Conservation (phyloP, 345 rosid genomes). For the Kandelia obovata region DNA sequence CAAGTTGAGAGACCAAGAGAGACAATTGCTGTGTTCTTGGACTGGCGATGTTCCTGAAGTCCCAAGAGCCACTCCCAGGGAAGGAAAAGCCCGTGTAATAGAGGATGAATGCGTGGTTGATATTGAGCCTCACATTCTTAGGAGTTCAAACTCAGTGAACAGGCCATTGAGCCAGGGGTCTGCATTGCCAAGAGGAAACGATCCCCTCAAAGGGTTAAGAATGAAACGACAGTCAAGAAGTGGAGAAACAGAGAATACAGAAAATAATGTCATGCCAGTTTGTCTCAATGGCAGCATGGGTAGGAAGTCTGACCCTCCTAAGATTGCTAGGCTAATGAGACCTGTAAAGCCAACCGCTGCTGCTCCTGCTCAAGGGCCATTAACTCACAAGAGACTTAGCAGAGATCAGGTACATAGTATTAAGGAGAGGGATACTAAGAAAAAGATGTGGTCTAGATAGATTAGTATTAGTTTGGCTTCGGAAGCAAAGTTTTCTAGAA, state of each 20-base stretch:
- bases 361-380: constrained; percentile 29
- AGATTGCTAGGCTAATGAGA: constrained; percentile 45
- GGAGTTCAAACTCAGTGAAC: constrained; percentile 54
- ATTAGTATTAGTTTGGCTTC: background rate
- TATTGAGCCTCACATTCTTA: constrained; percentile 50
- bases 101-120: constrained; percentile 48
- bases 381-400: constrained; percentile 34
- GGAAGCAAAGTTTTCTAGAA: background rate
- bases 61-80: constrained; percentile 43
- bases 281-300: constrained; percentile 48
- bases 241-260: constrained; percentile 53
- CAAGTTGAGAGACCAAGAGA: constrained; percentile 69
- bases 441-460: constrained; percentile 44
- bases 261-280: constrained; percentile 34
- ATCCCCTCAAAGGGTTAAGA: constrained; percentile 32
- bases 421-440: constrained; percentile 65
- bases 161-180: constrained; percentile 45
- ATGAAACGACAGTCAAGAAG: constrained; percentile 70
- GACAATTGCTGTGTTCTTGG: constrained; percentile 38
- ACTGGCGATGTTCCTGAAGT: constrained; percentile 35
- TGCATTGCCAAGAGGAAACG: constrained; percentile 34
- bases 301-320: constrained; percentile 84
- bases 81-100: constrained; percentile 39
- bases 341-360: constrained; percentile 41
- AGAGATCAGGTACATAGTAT: constrained; percentile 51